Evolutionary conservation across 2,329 filamentous ascomycete species (phyloP), one percentile per base, ranked within the genome.

Genomic region (Monosporascus sp.): DNA sequence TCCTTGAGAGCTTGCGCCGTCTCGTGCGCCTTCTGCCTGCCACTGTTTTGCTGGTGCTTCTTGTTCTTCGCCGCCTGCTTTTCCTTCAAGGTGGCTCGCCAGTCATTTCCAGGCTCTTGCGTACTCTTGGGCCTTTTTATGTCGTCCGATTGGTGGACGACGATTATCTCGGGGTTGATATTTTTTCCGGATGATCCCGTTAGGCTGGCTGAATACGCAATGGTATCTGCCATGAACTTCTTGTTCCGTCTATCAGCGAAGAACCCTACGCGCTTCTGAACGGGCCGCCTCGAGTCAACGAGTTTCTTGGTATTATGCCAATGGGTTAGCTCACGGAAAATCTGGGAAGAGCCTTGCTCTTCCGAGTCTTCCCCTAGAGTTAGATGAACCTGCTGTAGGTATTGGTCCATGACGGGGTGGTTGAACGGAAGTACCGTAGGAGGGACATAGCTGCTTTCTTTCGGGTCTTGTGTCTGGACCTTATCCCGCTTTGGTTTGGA

Each of bases 151-250:
- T 50, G 46, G 31, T 24, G 22, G 11, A 80, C 75, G 1, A 85
- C 78, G 48, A 90, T 80, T 4, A 74, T 81, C 63, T 89, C 84
- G 0, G 84, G 84, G 24, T 86, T 75, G 5, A 89, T 74, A 2
- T 72, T 72, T 57, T 83, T 87, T 3, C 85, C 85, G 2, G 77
- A 73, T 0, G 82, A 74, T 52, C 84, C 85, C 0, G 84, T 88
- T 47, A 90, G 72, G 66, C 85, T 89, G 14, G 83, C 84, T 2
- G 88, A 84, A 64, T 90, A 91, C 1, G 77, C 74, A 27, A 78
- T 76, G 68, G 87, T 87, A 54, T 88, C 84, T 1, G 79, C 77
- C 80, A 88, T 86, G 62, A 82, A 84, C 49, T 73, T 75, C 60
- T 90, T 86, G 45, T 86, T 83, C 50, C 71, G 72, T 56, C 71